These are phyloP conservation scores for Plantago rigida DNA, from an alignment of 305 asterid genomes.

Conservation along the genomic window DNA sequence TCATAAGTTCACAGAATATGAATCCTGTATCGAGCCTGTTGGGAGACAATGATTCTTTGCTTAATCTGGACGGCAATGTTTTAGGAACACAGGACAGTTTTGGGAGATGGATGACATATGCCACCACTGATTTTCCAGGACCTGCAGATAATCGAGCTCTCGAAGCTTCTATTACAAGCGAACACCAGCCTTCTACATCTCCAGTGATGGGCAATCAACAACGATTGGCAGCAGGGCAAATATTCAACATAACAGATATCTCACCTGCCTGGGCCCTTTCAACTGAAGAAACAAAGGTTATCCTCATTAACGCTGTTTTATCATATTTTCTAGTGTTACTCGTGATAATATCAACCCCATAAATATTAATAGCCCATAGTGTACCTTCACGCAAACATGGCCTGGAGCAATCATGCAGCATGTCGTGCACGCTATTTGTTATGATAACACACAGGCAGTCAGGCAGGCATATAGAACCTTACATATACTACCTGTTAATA, in stretches of 20 bases:
- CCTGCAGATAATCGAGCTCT: constrained; percentile 38
- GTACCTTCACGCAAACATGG: too few species aligned
- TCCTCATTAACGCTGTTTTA: constrained; percentile 13
- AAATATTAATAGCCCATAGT: too few species aligned
- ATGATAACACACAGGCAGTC: too few species aligned
- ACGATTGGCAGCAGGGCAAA: constrained; percentile 37
- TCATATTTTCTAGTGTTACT: constrained; percentile 12
- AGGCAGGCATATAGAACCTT: too few species aligned
- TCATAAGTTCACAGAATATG: constrained; percentile 29
- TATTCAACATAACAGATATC: constrained; percentile 59
- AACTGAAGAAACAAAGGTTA: constrained; percentile 80
- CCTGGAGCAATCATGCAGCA: too few species aligned
- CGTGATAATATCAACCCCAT: neutral
- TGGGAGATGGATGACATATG: constrained; percentile 48
- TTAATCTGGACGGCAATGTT: constrained; percentile 30
- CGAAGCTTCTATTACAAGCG: constrained; percentile 42
- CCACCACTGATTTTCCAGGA: constrained; percentile 53
- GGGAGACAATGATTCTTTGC: constrained; percentile 28
- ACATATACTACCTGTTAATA: too few species aligned
- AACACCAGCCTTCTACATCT: constrained; percentile 39
- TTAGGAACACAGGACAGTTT: constrained; percentile 52
- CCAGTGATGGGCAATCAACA: constrained; percentile 28
- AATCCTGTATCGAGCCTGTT: constrained; percentile 29
- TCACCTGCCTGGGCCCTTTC: constrained; percentile 79
- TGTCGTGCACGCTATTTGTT: too few species aligned